Evolutionary conservation across 2,329 filamentous ascomycete genomes (phyloP).

Genomic region (Calonectria henricotiae): DNA sequence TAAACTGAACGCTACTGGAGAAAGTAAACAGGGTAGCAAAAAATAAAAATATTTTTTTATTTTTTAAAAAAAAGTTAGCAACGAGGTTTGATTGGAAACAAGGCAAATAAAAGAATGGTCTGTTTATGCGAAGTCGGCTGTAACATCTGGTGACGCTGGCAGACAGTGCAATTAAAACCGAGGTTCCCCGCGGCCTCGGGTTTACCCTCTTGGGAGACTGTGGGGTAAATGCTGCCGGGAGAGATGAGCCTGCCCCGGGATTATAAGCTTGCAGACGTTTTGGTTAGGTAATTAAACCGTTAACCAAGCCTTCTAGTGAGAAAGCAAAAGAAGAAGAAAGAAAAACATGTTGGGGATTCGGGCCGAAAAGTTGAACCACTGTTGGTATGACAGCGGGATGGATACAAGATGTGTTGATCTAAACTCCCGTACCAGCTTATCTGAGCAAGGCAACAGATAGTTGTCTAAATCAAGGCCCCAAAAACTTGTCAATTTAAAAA

Average conservation of each 20-base stretch:
- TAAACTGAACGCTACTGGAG: not conserved
- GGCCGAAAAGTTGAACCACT: too few species aligned
- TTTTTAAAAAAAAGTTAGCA: not conserved
- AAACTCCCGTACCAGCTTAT: too few species aligned
- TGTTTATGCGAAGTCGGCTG: not conserved
- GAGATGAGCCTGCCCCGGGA: conserved; percentile 3
- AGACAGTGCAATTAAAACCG: conserved; percentile 43
- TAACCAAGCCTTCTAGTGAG: too few species aligned
- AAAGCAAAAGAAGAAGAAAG: too few species aligned
- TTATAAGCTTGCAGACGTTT: too few species aligned
- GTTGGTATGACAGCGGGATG: too few species aligned
- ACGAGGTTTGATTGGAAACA: not conserved
- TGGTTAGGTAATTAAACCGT: too few species aligned
- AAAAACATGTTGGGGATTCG: too few species aligned
- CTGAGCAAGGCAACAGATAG: too few species aligned
- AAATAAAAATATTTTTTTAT: conserved; percentile 4
- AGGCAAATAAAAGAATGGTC: not conserved
- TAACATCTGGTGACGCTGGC: conserved; percentile 14
- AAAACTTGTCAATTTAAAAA: too few species aligned
- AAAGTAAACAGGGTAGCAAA: not conserved
- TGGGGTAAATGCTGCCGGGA: conserved; percentile 48
- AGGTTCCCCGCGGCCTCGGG: conserved; percentile 50
- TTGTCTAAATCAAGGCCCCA: too few species aligned
- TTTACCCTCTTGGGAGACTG: conserved; percentile 40
- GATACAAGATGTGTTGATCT: too few species aligned